Conservation (phyloP, 768 basidiomycete species). For the Lepiota brunneoincarnata region DNA sequence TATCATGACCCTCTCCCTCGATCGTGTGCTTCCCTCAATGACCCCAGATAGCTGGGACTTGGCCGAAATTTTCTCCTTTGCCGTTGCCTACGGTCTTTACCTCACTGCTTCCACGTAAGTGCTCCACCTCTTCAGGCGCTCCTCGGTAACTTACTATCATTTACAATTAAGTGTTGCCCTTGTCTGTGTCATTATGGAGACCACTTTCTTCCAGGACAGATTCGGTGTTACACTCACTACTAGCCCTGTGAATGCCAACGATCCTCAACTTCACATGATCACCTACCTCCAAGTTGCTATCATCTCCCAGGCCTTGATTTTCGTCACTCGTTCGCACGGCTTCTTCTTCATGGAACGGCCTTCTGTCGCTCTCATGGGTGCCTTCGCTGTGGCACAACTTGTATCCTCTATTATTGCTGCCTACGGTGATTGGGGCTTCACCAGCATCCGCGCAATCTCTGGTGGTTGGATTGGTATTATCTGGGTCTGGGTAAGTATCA, state of each 20-base stretch:
- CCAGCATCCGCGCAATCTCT: conserved; percentile 71
- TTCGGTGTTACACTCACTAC: conserved; percentile 66
- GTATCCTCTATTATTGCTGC: conserved; percentile 94
- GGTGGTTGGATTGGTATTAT: conserved; percentile 97
- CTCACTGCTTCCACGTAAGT: conserved; percentile 87
- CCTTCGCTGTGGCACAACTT: conserved; percentile 93
- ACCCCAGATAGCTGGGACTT: conserved; percentile 98
- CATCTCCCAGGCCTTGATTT: conserved; percentile 97
- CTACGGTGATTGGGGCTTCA: conserved; percentile 95
- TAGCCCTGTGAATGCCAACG: conserved; percentile 46
- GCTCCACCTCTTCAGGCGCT: neutral
- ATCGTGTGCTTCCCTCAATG: conserved; percentile 92
- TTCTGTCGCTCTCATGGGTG: conserved; percentile 85
- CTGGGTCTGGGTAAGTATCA: conserved; percentile 84
- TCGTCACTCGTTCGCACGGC: conserved; percentile 89
- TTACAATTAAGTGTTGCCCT: conserved; percentile 58
- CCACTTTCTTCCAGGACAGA: conserved; percentile 84
- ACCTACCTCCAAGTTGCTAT: conserved; percentile 97
- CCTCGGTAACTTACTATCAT: conserved; percentile 11
- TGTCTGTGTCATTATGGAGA: conserved; percentile 81
- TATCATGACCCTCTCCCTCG: conserved; percentile 97
- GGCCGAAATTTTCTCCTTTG: conserved; percentile 93
- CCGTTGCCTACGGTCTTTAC: conserved; percentile 93
- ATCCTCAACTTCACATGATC: conserved; percentile 78
- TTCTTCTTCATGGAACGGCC: conserved; percentile 98